Conservation (phyloP, 2,329 filamentous ascomycete genomes). For the Plenodomus tracheiphilus region DNA sequence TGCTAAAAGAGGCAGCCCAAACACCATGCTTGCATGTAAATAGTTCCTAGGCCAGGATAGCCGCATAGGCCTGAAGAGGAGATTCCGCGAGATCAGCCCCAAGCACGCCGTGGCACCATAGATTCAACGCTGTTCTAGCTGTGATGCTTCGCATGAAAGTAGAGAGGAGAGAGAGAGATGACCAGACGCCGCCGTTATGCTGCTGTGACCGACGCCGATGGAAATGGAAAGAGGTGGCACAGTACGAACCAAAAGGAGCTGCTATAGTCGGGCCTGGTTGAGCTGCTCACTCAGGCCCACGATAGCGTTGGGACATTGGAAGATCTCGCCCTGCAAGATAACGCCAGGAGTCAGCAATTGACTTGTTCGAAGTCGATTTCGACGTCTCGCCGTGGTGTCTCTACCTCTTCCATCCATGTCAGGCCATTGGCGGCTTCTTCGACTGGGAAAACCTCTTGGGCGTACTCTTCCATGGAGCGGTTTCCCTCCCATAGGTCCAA, state of each 20-base stretch:
- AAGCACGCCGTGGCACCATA: slow-evolving; percentile 12
- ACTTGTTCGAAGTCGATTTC: slow-evolving; percentile 42
- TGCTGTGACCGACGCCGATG: slow-evolving; percentile 21
- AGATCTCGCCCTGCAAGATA: slow-evolving; percentile 35
- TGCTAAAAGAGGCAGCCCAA: slow-evolving; percentile 33
- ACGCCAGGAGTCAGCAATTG: slow-evolving; percentile 41
- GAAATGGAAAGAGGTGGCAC: slow-evolving; percentile 15
- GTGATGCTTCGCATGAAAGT: slow-evolving; percentile 5
- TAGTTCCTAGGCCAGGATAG: not conserved
- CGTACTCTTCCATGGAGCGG: slow-evolving; percentile 90
- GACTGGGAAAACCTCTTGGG: slow-evolving; percentile 87
- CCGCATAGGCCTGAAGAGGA: slow-evolving; percentile 1
- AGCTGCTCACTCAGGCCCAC: slow-evolving; percentile 38
- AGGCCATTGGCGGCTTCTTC: slow-evolving; percentile 94
- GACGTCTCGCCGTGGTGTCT: slow-evolving; percentile 41
- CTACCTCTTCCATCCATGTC: slow-evolving; percentile 78
- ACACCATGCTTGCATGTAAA: slow-evolving; percentile 38
- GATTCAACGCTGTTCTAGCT: slow-evolving; percentile 21
- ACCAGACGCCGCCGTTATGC: slow-evolving; percentile 24
- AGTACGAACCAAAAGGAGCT: slow-evolving; percentile 18
- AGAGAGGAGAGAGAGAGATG: slow-evolving; percentile 10
- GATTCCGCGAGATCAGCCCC: slow-evolving; percentile 7
- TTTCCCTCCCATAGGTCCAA: slow-evolving; percentile 89
- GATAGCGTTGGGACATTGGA: slow-evolving; percentile 30
- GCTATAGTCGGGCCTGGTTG: slow-evolving; percentile 37